Conservation (phyloP, 164 flowering plant genomes). For the Chloranthus sessilifolius region DNA sequence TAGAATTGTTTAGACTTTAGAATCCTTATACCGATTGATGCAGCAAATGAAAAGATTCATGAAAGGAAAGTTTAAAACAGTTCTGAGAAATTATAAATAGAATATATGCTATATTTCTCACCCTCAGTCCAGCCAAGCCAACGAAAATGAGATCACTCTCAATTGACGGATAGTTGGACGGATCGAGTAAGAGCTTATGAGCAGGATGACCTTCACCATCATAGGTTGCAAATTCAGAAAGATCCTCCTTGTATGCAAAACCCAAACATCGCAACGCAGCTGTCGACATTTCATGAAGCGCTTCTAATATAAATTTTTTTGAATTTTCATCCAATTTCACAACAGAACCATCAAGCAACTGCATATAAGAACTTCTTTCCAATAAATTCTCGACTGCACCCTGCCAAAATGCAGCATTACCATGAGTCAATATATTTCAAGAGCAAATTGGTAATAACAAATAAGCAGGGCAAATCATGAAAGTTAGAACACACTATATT, state of each 20-base stretch:
- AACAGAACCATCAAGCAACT: conserved; percentile 49
- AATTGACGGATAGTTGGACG: conserved; percentile 39
- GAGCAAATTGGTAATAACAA: no score
- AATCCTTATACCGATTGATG: no score
- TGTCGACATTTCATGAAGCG: conserved; percentile 39
- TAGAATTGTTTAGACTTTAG: no score
- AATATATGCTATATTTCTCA: conserved; percentile 21
- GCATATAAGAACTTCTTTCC: conserved; percentile 42
- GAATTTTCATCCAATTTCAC: conserved; percentile 28
- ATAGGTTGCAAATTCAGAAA: conserved; percentile 31
- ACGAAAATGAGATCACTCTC: conserved; percentile 46
- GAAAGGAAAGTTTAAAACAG: no score
- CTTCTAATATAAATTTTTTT: conserved; percentile 24
- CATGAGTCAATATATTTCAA: no score
- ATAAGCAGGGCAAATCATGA: not conserved
- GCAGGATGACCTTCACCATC: conserved; percentile 59
- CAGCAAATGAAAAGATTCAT: no score
- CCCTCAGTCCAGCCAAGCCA: conserved; percentile 51
- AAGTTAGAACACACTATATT: conserved; percentile 9
- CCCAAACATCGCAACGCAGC: conserved; percentile 45
- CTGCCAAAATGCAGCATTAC: conserved; percentile 21
- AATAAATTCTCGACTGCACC: conserved; percentile 53
- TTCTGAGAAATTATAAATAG: not conserved
- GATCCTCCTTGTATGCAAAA: conserved; percentile 50
- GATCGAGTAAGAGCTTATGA: conserved; percentile 41